A percentile compares a stretch with the other conserved stretches of the same genome.
Conservation (phyloP, 2,329 filamentous ascomycete genomes). For the Curvularia spicifera region DNA sequence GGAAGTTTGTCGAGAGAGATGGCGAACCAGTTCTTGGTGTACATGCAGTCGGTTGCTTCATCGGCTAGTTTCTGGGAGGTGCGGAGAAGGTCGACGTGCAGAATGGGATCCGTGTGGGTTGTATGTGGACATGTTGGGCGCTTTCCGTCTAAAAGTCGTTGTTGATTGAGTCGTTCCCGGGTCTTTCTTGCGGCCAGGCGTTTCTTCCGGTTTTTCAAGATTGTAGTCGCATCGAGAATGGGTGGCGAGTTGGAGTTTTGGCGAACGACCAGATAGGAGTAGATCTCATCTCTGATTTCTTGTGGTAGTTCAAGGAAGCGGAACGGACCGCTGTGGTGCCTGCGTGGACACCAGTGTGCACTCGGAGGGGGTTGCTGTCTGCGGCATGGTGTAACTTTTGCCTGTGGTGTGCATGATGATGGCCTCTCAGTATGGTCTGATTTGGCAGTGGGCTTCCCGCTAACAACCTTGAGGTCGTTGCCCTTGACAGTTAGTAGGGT, state of each 20-base stretch:
- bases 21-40: constrained; percentile 40
- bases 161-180: constrained; percentile 34
- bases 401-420: constrained; percentile 10
- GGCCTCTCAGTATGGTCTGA: constrained; percentile 1
- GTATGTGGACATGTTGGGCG: constrained; percentile 27
- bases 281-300: constrained; percentile 40
- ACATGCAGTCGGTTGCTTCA: constrained; percentile 37
- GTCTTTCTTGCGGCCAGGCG: constrained; percentile 28
- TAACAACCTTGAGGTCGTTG: constrained; percentile 1
- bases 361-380: constrained; percentile 5
- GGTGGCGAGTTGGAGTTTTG: constrained; percentile 16
- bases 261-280: constrained; percentile 36
- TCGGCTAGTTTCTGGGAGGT: constrained; percentile 29
- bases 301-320: constrained; percentile 37
- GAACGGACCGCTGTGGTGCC: constrained; percentile 25
- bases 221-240: constrained; percentile 33
- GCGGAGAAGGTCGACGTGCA: constrained; percentile 33
- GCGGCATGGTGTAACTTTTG: constrained; percentile 4
- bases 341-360: constrained; percentile 3
- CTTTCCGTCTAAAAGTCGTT: constrained; percentile 28
- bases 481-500: constrained; percentile 11
- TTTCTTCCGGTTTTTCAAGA: constrained; percentile 37
- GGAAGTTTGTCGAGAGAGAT: constrained; percentile 37
- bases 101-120: constrained; percentile 21
- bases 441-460: constrained; percentile 7